A percentile compares a stretch with the other conserved stretches of the same genome.
Conservation (phyloP, 2,329 filamentous ascomycete species). For the Curvularia eragrostidis region DNA sequence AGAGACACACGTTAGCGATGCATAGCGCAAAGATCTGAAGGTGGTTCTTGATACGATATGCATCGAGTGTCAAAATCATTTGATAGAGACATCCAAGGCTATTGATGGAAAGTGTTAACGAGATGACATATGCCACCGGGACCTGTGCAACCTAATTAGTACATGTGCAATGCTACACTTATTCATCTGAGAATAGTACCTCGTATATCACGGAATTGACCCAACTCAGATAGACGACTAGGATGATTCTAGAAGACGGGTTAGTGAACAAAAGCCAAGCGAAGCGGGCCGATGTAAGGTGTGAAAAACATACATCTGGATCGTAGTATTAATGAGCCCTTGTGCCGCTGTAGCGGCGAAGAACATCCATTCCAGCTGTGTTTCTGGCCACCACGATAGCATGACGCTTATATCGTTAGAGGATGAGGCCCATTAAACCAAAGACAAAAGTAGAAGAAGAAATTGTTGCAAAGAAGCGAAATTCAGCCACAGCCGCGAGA, state of each 20-base stretch:
- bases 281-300: not conserved
- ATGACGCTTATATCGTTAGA: not conserved
- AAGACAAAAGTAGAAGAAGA: not conserved
- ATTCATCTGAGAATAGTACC: not conserved
- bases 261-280: constrained; percentile 3
- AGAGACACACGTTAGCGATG: constrained; percentile 28
- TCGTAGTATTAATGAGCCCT: constrained; percentile 15
- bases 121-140: constrained; percentile 23
- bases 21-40: constrained; percentile 32
- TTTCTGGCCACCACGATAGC: constrained; percentile 13
- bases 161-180: not conserved
- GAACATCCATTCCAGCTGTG: constrained; percentile 23
- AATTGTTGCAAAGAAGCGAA: not conserved
- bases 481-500: not conserved
- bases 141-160: constrained; percentile 19
- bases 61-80: constrained; percentile 30
- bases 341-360: constrained; percentile 24
- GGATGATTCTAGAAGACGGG: constrained; percentile 13
- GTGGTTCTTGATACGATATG: constrained; percentile 33
- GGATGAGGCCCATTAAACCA: not conserved
- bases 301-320: constrained; percentile 27
- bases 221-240: constrained; percentile 28
- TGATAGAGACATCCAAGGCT: constrained; percentile 31
- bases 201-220: constrained; percentile 25
- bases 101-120: constrained; percentile 24